These are phyloP conservation scores for Saksenaea oblongispora DNA, from an alignment of 371 early-diverging fungal species.

Conservation along the genomic window DNA sequence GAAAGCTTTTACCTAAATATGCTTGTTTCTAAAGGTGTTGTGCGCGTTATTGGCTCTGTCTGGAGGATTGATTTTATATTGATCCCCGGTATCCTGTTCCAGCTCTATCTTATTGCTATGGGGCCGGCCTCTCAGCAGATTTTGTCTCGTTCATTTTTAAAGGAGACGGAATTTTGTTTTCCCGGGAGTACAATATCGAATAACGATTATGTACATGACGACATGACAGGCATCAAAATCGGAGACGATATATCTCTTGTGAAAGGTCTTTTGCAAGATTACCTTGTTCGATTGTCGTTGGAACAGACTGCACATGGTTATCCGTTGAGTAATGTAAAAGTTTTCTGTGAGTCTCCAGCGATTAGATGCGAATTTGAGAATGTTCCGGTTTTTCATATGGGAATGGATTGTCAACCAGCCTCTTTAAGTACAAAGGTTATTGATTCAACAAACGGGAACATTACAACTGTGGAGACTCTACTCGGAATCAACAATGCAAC, in stretches of 20 bases:
- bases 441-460: slow-evolving; percentile 4
- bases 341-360: neutral
- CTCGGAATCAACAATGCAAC: neutral
- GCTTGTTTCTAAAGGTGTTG: neutral
- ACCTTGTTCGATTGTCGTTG: slow-evolving; percentile 4
- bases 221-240: slow-evolving; percentile 3
- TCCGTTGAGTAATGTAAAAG: neutral
- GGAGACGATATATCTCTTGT: neutral
- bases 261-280: slow-evolving; percentile 13
- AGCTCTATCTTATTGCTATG: slow-evolving; percentile 16
- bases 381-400: neutral
- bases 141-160: neutral
- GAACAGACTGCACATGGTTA: slow-evolving; percentile 5
- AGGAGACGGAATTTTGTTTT: neutral
- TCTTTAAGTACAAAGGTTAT: slow-evolving; percentile 11
- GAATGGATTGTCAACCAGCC: slow-evolving; percentile 5
- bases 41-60: slow-evolving; percentile 1
- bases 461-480: slow-evolving; percentile 9
- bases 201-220: neutral
- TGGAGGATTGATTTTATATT: slow-evolving; percentile 4
- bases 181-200: neutral
- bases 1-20: neutral
- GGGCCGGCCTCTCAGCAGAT: slow-evolving; percentile 10
- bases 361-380: slow-evolving; percentile 9
- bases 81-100: slow-evolving; percentile 7